A percentile compares a stretch with the other conserved stretches of the same genome.
Evolutionary conservation across 495 filamentous ascomycete genomes (phyloP).

Genomic region (Patellaria atrata): DNA sequence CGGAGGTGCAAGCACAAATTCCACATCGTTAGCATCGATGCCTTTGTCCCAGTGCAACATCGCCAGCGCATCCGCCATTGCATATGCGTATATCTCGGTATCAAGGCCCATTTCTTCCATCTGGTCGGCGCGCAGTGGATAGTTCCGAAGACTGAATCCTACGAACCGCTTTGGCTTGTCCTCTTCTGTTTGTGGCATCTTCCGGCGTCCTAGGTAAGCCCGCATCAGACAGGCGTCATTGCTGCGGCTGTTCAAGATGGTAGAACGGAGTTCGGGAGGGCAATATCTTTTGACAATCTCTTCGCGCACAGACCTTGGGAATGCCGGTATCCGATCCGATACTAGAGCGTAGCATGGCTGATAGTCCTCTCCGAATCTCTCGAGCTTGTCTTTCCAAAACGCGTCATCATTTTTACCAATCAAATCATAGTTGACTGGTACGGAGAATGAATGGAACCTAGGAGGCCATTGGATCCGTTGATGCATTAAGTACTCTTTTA

Average conservation of each 20-base stretch:
- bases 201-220: conserved; percentile 16
- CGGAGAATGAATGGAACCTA: neutral
- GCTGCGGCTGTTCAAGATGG: conserved; percentile 3
- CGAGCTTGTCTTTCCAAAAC: conserved; percentile 4
- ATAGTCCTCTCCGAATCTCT: conserved; percentile 7
- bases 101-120: conserved; percentile 14
- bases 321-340: conserved; percentile 14
- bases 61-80: conserved; percentile 22
- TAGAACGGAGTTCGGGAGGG: conserved; percentile 1
- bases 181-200: no score
- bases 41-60: conserved; percentile 19
- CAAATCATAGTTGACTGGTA: conserved; percentile 6
- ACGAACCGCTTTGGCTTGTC: no score
- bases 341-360: conserved; percentile 8
- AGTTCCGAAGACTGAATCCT: conserved; percentile 19
- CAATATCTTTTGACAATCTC: conserved; percentile 17
- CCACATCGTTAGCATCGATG: conserved; percentile 22
- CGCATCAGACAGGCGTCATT: conserved; percentile 21
- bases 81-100: conserved; percentile 2
- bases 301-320: conserved; percentile 6
- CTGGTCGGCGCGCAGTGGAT: conserved; percentile 15
- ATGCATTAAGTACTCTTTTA: conserved; percentile 15
- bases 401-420: conserved; percentile 7
- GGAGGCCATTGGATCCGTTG: no score
- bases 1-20: conserved; percentile 21